These are phyloP conservation scores for Diaporthe ampelina DNA, from an alignment of 2,329 filamentous ascomycete genomes.

Conservation along the genomic window DNA sequence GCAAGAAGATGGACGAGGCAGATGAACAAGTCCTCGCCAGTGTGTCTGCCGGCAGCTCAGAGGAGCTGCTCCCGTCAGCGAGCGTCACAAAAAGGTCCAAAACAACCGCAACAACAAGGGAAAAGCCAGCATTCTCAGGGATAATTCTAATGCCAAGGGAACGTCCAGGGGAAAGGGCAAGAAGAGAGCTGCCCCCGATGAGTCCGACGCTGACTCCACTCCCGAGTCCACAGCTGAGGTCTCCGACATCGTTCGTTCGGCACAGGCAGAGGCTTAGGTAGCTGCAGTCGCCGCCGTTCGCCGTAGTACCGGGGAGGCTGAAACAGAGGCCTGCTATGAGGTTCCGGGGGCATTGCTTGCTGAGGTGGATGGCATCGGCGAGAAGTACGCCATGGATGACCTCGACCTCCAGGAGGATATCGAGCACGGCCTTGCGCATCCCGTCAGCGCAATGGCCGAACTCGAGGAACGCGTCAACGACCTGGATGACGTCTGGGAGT, in stretches of 20 bases:
- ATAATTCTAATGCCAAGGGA: neutral
- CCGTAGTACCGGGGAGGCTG: no score
- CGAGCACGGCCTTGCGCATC: conserved; percentile 41
- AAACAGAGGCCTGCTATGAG: no score
- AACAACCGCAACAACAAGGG: neutral
- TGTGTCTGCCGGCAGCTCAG: no score
- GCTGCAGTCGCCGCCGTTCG: neutral
- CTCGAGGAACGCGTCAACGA: conserved; percentile 67
- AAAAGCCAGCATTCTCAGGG: neutral
- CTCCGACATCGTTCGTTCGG: neutral
- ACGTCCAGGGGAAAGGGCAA: neutral
- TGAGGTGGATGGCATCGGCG: no score
- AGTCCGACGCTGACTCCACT: neutral
- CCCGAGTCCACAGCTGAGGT: neutral
- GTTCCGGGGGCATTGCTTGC: no score
- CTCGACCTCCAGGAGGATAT: conserved; percentile 37
- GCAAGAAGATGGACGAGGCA: no score
- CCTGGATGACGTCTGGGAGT: conserved; percentile 71
- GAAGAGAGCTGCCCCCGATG: neutral
- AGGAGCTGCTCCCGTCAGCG: neutral
- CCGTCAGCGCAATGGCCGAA: conserved; percentile 50
- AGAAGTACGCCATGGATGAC: no score
- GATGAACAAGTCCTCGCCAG: no score
- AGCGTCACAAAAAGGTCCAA: neutral
- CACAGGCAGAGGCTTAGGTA: neutral